Evolutionary conservation across 352 stramenopile genomes (phyloP).

Genomic region (Phytophthora melonis): DNA sequence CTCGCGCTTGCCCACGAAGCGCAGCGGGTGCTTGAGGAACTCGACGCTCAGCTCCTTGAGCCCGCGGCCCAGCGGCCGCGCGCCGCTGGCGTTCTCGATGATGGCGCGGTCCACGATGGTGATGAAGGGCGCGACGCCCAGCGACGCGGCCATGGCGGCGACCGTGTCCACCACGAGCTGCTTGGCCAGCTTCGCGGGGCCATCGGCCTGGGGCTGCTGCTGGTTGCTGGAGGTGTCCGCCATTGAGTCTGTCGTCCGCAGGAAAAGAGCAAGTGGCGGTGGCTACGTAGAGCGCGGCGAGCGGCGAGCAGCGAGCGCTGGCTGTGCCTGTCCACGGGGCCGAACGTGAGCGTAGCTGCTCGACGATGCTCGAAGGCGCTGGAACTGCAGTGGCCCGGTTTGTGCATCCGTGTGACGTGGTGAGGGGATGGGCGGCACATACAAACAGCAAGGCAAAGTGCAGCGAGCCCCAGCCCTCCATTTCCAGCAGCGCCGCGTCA

Average conservation of each 20-base stretch:
- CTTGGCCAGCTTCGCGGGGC: conserved; percentile 48
- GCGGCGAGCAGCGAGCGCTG: not conserved
- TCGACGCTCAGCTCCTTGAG: conserved; percentile 70
- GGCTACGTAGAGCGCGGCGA: not conserved
- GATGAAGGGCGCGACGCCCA: conserved; percentile 89
- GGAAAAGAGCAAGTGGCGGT: conserved; percentile 32
- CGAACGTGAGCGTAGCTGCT: conserved; percentile 35
- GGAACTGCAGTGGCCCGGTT: conserved; percentile 22
- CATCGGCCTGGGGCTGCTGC: not conserved
- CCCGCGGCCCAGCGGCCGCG: conserved; percentile 63
- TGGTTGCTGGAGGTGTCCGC: conserved; percentile 29
- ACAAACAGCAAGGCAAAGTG: conserved; percentile 28
- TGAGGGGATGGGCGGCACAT: conserved; percentile 26
- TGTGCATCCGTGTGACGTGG: conserved; percentile 37
- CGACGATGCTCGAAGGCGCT: conserved; percentile 33
- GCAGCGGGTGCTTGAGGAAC: conserved; percentile 74
- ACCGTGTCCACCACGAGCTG: conserved; percentile 69
- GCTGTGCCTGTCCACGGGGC: conserved; percentile 21
- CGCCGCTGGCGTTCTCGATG: conserved; percentile 90
- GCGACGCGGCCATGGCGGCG: conserved; percentile 68
- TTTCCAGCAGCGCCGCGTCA: not conserved
- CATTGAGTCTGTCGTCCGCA: conserved; percentile 28
- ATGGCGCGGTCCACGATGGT: conserved; percentile 91
- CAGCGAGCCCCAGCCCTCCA: conserved; percentile 10
- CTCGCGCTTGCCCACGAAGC: conserved; percentile 88